phyloP scores from a whole-genome alignment of 306 rosid species.

The Argentina anserina region DNA sequence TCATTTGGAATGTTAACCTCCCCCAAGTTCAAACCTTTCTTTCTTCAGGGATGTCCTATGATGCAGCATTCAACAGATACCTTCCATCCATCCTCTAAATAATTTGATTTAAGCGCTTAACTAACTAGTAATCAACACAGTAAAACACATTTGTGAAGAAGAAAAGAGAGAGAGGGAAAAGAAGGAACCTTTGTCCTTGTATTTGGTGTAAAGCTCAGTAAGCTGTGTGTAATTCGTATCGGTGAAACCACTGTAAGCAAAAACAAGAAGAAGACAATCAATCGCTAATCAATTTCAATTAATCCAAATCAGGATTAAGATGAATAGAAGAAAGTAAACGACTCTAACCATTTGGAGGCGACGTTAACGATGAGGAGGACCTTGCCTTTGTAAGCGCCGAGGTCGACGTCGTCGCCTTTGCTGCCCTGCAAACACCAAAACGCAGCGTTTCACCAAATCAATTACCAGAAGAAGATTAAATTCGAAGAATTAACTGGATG shows the following conservation, averaged over 20 bases:
- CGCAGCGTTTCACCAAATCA: background rate
- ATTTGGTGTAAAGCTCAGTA: constrained; percentile 63
- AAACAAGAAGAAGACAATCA: background rate
- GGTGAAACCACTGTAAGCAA: constrained; percentile 56
- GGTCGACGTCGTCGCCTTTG: constrained; percentile 69
- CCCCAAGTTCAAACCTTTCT: background rate
- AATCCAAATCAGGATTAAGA: background rate
- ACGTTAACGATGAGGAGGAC: constrained; percentile 86
- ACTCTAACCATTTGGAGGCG: constrained; percentile 80
- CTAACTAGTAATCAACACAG: background rate
- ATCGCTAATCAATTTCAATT: background rate
- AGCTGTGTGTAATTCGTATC: constrained; percentile 77
- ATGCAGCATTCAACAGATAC: background rate
- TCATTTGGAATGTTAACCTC: background rate
- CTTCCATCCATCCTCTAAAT: background rate
- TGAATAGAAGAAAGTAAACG: constrained; percentile 4
- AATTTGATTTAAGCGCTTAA: background rate
- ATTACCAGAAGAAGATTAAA: background rate
- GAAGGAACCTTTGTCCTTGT: constrained; percentile 57
- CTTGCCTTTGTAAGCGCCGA: constrained; percentile 61
- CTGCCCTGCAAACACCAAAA: constrained; percentile 48
- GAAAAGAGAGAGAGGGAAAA: background rate
- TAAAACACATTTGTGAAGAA: background rate
- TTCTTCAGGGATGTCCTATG: too few species aligned
- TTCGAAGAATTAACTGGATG: too few species aligned